Evolutionary conservation across 495 filamentous ascomycete genomes (phyloP).

Genomic region (Daldinia loculata): DNA sequence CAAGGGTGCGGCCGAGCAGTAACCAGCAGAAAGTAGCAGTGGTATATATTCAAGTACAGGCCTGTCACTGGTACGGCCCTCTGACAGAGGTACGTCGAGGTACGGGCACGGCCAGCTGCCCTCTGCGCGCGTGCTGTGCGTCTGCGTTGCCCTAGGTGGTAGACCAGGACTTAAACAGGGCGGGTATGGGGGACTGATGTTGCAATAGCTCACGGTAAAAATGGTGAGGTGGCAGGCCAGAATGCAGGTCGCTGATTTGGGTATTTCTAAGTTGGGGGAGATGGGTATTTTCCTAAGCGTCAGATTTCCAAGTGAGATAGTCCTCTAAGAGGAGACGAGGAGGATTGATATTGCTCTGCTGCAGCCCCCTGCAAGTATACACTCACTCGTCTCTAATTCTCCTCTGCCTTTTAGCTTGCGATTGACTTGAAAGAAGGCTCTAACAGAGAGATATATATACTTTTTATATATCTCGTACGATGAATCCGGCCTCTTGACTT

Average conservation of each 20-base stretch:
- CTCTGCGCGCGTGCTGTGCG: conserved; percentile 36
- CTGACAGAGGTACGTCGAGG: conserved; percentile 48
- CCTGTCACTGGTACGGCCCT: conserved; percentile 45
- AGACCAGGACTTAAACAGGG: conserved; percentile 45
- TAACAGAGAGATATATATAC: conserved; percentile 18
- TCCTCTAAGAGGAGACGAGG: conserved; percentile 24
- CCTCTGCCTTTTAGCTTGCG: conserved; percentile 13
- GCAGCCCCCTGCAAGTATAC: conserved; percentile 31
- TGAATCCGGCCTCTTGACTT: conserved; percentile 11
- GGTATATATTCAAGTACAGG: conserved; percentile 45
- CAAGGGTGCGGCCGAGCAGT: conserved; percentile 44
- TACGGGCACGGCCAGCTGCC: conserved; percentile 40
- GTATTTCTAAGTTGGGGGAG: conserved; percentile 48
- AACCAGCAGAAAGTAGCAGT: conserved; percentile 24
- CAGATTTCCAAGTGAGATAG: conserved; percentile 43
- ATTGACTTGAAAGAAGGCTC: conserved; percentile 22
- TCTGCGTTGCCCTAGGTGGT: conserved; percentile 43
- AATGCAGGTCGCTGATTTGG: conserved; percentile 50
- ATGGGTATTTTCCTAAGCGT: conserved; percentile 41
- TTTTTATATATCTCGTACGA: conserved; percentile 24
- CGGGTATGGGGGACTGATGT: conserved; percentile 49
- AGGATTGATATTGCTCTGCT: conserved; percentile 38
- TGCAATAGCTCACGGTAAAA: conserved; percentile 50
- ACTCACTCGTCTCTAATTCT: neutral
- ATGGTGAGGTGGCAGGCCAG: conserved; percentile 48